These are phyloP conservation scores for Phytophthora podocarpi DNA, from an alignment of 352 stramenopile species.

Conservation along the genomic window DNA sequence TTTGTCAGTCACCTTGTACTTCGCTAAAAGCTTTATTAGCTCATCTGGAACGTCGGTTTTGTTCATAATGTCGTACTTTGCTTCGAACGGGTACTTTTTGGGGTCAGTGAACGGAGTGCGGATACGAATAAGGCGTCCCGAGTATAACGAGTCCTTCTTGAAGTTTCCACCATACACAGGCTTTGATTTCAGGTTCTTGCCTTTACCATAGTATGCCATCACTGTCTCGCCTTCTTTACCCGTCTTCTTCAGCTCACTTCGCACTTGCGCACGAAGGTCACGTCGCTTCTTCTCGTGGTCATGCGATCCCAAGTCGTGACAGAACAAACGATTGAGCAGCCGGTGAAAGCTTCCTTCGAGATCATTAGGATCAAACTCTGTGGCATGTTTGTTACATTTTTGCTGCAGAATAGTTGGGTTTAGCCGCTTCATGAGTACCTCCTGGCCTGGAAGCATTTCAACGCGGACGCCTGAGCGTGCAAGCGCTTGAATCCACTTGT, in stretches of 20 bases:
- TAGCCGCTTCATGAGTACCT: slow-evolving; percentile 61
- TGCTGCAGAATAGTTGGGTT: slow-evolving; percentile 58
- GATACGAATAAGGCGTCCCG: slow-evolving; percentile 53
- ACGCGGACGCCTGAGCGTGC: slow-evolving; percentile 51
- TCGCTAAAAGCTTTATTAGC: slow-evolving; percentile 41
- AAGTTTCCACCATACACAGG: slow-evolving; percentile 51
- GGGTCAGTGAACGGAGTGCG: slow-evolving; percentile 63
- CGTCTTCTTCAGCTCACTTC: slow-evolving; percentile 69
- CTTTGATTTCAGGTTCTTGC: slow-evolving; percentile 48
- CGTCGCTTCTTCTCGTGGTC: slow-evolving; percentile 52
- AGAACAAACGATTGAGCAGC: slow-evolving; percentile 67
- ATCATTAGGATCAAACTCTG: slow-evolving; percentile 61
- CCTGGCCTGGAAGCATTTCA: slow-evolving; percentile 53
- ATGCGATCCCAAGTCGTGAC: slow-evolving; percentile 40
- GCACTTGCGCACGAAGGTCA: slow-evolving; percentile 44
- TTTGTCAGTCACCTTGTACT: slow-evolving; percentile 65
- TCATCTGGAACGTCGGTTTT: slow-evolving; percentile 32
- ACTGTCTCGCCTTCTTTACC: slow-evolving; percentile 42
- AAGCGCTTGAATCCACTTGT: slow-evolving; percentile 64
- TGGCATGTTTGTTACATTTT: slow-evolving; percentile 67
- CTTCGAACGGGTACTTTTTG: slow-evolving; percentile 46
- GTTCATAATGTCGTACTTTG: slow-evolving; percentile 47
- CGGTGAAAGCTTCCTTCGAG: slow-evolving; percentile 77
- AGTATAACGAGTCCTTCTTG: slow-evolving; percentile 53
- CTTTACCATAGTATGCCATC: slow-evolving; percentile 71